Evolutionary conservation across 441 rosid genomes (phyloP), one percentile per base, ranked within the genome.

Genomic region (Croton laevigatus): DNA sequence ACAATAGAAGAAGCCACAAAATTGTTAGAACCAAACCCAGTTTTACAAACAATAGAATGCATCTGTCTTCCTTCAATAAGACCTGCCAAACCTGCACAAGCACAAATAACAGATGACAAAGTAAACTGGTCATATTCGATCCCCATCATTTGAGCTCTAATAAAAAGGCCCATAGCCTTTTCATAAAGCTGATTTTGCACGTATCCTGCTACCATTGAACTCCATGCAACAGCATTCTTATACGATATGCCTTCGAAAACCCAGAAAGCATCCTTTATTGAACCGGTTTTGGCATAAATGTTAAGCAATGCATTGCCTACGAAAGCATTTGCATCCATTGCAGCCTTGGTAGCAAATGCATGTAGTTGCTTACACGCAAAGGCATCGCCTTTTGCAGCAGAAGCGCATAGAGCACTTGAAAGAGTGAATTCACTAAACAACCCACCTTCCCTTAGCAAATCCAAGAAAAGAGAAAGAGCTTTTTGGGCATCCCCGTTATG

Each of bases 151-250:
- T 79, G 89, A 64, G 77, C 78, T 66, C 76, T 68, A 23, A 57
- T 76, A 67, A 84, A 92, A 71, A 88, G 70, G 54, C 70, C 52
- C 32, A 92, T 71, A 77, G 94, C 97, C 73, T 92, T 89, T 81
- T 88, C 91, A 53, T 81, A 87, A 14, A 81, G 75, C 76, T 83
- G 86, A 80, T 85, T 92, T 73, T 84, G 87, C 73, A 87, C 93
- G 71, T 81, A 89, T 40, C 91, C 93, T 16, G 93, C 76, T 42
- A 86, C 78, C 89, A 92, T 85, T 45, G 91, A 91, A 81, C 93
- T 94, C 96, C 98, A 94, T 20, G 92, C 85, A 51, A 89, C 97
- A 46, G 62, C 88, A 68, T 80, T 89, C 81, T 73, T 89, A 76
- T 87, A 89, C 27, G 65, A 76, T 88, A 94, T 85, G 62, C 38